Evolutionary conservation across 2,329 filamentous ascomycete genomes (phyloP).

Genomic region (Scedosporium aurantiacum): DNA sequence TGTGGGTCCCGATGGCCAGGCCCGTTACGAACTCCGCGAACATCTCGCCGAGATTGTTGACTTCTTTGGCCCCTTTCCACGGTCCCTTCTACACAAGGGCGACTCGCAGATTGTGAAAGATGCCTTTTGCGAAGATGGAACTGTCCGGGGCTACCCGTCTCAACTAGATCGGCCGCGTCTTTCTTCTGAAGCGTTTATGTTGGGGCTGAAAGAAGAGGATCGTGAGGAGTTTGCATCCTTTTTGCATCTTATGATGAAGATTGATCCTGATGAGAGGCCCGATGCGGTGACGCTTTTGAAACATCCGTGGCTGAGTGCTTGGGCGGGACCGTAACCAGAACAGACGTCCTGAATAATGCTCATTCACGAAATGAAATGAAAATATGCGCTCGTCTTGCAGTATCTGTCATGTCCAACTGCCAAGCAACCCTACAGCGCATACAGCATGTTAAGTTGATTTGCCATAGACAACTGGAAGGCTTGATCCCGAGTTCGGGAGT

Average conservation of each 20-base stretch:
- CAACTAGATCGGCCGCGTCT: not conserved
- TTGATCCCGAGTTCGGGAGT: too few relatives aligned
- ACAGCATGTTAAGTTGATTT: too few relatives aligned
- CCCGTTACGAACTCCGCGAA: slow-evolving; percentile 8
- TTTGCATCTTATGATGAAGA: slow-evolving; percentile 10
- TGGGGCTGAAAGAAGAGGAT: slow-evolving; percentile 6
- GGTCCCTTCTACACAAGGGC: slow-evolving; percentile 8
- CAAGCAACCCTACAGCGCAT: too few relatives aligned
- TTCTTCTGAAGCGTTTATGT: slow-evolving; percentile 6
- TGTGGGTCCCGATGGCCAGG: not conserved
- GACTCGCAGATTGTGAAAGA: slow-evolving; percentile 6
- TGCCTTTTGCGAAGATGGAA: slow-evolving; percentile 9
- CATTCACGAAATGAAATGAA: too few relatives aligned
- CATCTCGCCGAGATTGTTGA: slow-evolving; percentile 12
- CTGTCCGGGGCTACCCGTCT: not conserved
- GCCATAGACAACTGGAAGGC: too few relatives aligned
- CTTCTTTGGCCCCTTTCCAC: slow-evolving; percentile 12
- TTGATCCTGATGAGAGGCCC: slow-evolving; percentile 10
- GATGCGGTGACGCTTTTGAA: slow-evolving; percentile 5
- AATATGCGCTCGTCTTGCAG: too few relatives aligned
- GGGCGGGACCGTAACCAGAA: too few relatives aligned
- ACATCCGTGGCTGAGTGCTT: slow-evolving; percentile 11
- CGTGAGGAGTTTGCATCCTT: slow-evolving; percentile 11
- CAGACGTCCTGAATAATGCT: too few relatives aligned
- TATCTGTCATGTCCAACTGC: too few relatives aligned